Evolutionary conservation across 2,329 filamentous ascomycete species (phyloP), one percentile per base, ranked within the genome.

Genomic region (Verruconis gallopava): DNA sequence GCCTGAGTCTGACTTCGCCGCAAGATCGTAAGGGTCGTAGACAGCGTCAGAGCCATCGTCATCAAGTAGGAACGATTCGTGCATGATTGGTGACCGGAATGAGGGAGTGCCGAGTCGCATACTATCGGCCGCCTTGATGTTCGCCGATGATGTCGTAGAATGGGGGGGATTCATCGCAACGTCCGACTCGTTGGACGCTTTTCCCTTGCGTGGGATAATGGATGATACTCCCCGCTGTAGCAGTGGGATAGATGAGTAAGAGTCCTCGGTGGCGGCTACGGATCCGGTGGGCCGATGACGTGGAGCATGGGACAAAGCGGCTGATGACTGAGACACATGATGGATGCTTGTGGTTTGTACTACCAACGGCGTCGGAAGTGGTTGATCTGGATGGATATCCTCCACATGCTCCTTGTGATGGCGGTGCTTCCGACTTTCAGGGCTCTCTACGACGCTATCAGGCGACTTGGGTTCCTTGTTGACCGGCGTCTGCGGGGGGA

Each of bases 171-270:
- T 21, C 5, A 13, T 13, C 17, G n/a, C n/a, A n/a, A n/a, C n/a
- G n/a, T n/a, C n/a, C n/a, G n/a, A n/a, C n/a, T n/a, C n/a, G n/a
- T n/a, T n/a, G n/a, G n/a, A n/a, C n/a, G n/a, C n/a, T n/a, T n/a
- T n/a, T n/a, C n/a, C n/a, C n/a, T n/a, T n/a, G n/a, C n/a, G 40
- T 9, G 37, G 40, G 37, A 15, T n/a, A 6, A 21, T 9, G 13
- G 37, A 55, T 55, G 42, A 59, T 14, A 59, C 55, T 3, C 72
- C 81, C 38, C 81, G 74, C 46, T 89, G 80, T 11, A 93, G 69
- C 5, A 91, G 68, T 3, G 85, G 84, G 22, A 79, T 77, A 0
- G 83, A 88, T 30, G 75, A 79, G 55, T 85, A 86, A 0, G 83
- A 89, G 38, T 79, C 77, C 20, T 75, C 71, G 0, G 84, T 86